These are phyloP conservation scores for Heteromeles arbutifolia DNA, from an alignment of 306 rosid species.

Conservation along the genomic window DNA sequence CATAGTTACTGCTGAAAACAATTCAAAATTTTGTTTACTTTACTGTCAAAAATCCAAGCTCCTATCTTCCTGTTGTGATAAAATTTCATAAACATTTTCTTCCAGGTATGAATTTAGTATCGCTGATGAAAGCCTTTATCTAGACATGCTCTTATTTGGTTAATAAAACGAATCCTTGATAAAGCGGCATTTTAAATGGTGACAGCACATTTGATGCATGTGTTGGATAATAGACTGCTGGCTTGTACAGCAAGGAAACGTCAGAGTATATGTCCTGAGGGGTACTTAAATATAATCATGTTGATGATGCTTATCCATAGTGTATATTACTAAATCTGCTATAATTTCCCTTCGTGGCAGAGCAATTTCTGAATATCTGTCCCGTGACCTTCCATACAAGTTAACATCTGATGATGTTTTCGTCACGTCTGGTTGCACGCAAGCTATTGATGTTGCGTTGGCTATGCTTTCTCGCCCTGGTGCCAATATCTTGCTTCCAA, in stretches of 20 bases:
- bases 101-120: too few relatives aligned
- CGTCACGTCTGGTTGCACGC: conserved; percentile 90
- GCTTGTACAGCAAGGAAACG: not conserved
- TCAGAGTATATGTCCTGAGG: not conserved
- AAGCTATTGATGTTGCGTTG: conserved; percentile 87
- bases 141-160: not conserved
- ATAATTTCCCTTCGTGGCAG: conserved; percentile 30
- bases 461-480: conserved; percentile 74
- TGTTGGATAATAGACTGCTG: not conserved
- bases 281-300: not conserved
- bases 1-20: not conserved
- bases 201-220: not conserved
- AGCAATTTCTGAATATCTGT: conserved; percentile 76
- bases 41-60: not conserved
- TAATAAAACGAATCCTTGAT: not conserved
- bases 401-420: conserved; percentile 78
- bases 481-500: conserved; percentile 87
- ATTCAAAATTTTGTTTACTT: not conserved
- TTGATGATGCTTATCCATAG: not conserved
- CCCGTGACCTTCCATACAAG: conserved; percentile 78
- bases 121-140: too few relatives aligned
- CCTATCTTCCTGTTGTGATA: not conserved
- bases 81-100: too few relatives aligned
- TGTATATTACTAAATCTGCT: not conserved
- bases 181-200: not conserved